Percentiles rank a stretch among this genome's conserved stretches.
These are phyloP conservation scores for Lepiota venenata DNA, from an alignment of 768 basidiomycete genomes.

Conservation along the genomic window DNA sequence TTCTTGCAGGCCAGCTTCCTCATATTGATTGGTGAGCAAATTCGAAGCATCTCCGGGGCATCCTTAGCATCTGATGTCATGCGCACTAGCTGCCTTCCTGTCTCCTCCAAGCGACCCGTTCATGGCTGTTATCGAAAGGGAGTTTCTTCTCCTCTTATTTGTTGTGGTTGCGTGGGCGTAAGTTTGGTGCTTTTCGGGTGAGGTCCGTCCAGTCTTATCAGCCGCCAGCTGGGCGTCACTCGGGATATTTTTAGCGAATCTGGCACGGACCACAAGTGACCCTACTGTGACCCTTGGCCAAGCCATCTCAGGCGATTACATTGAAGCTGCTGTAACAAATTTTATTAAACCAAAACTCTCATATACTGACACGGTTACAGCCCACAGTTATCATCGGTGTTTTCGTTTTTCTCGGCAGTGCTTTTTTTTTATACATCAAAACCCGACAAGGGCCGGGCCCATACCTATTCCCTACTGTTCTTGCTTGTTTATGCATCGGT, in stretches of 20 bases:
- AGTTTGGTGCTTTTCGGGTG: constrained; percentile 21
- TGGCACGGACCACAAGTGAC: constrained; percentile 45
- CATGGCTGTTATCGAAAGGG: constrained; percentile 64
- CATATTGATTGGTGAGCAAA: constrained; percentile 50
- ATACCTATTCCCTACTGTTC: constrained; percentile 49
- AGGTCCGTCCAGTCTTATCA: no score
- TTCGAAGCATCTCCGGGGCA: not conserved
- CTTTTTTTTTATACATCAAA: constrained; percentile 55
- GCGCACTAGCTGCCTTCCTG: constrained; percentile 49
- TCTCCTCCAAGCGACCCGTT: constrained; percentile 70
- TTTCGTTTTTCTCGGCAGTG: constrained; percentile 62
- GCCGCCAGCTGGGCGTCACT: constrained; percentile 58
- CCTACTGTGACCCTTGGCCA: constrained; percentile 32
- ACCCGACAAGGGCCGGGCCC: constrained; percentile 63
- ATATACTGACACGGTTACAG: constrained; percentile 21
- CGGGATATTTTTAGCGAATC: constrained; percentile 57
- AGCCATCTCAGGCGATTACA: constrained; percentile 48
- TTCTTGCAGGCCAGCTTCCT: constrained; percentile 54
- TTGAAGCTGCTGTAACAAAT: constrained; percentile 45
- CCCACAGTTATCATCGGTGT: constrained; percentile 57
- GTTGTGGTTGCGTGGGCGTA: constrained; percentile 57
- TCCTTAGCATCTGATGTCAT: not conserved
- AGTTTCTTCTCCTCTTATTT: constrained; percentile 50
- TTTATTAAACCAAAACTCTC: not conserved
- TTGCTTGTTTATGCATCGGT: constrained; percentile 63